phyloP scores from a whole-genome alignment of 139 green algal genomes.

The Micractinium sp. region DNA sequence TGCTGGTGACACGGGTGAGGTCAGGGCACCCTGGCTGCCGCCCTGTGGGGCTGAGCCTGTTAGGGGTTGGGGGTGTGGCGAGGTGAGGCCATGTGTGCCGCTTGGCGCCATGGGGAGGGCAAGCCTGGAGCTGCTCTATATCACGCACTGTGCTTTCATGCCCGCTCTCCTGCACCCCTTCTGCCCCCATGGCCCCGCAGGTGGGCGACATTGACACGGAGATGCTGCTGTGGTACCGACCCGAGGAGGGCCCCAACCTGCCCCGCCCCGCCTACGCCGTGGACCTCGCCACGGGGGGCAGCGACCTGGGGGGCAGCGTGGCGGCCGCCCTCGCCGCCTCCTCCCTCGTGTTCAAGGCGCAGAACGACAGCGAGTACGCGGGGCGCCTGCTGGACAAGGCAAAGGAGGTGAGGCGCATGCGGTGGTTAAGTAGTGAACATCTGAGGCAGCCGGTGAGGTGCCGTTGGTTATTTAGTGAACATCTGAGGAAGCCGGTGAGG shows the following conservation, averaged over 20 bases:
- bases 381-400: slow-evolving; percentile 54
- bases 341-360: slow-evolving; percentile 58
- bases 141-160: neutral
- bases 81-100: no score
- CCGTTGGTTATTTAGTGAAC: no score
- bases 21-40: neutral
- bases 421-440: neutral
- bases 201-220: slow-evolving; percentile 47
- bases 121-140: no score
- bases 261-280: slow-evolving; percentile 41
- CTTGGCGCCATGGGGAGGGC: no score
- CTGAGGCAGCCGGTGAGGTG: no score
- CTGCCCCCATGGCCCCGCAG: neutral
- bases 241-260: slow-evolving; percentile 31
- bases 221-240: slow-evolving; percentile 50
- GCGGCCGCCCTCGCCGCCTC: slow-evolving; percentile 74
- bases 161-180: neutral
- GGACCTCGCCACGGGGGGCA: slow-evolving; percentile 30
- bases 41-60: neutral
- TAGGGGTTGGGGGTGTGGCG: neutral
- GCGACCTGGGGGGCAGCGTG: slow-evolving; percentile 64
- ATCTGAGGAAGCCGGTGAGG: no score
- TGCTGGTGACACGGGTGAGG: slow-evolving; percentile 42
- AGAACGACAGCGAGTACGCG: slow-evolving; percentile 53
- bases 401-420: slow-evolving; percentile 29